Conservation (phyloP, 2,329 filamentous ascomycete genomes). For the Xylaria multiplex region DNA sequence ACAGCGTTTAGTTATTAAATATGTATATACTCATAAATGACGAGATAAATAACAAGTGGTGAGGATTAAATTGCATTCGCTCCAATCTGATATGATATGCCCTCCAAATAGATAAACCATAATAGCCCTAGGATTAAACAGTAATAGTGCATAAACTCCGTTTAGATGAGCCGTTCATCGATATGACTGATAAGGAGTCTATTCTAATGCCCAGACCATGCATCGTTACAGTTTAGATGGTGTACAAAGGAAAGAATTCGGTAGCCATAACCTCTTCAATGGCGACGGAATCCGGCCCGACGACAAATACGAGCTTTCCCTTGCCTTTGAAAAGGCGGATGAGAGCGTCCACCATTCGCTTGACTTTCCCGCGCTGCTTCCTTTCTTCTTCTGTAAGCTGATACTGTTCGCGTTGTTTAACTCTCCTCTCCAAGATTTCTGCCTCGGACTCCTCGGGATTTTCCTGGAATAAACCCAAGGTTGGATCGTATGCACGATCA, state of each 20-base stretch:
- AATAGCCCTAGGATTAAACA: not conserved
- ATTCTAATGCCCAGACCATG: not conserved
- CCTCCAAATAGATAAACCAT: too few relatives aligned
- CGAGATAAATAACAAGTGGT: too few relatives aligned
- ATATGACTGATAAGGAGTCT: not conserved
- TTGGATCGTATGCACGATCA: not conserved
- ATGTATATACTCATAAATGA: too few relatives aligned
- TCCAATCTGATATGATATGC: too few relatives aligned
- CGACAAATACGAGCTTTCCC: slow-evolving; percentile 2
- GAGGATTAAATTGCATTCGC: too few relatives aligned
- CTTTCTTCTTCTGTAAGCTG: not conserved
- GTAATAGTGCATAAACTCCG: not conserved
- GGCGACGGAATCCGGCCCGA: not conserved
- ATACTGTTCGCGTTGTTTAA: not conserved
- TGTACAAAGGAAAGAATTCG: not conserved
- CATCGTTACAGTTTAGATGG: not conserved
- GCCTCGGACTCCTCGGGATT: not conserved
- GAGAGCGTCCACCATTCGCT: not conserved
- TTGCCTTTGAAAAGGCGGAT: not conserved
- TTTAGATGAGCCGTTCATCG: not conserved
- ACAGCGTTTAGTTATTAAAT: too few relatives aligned
- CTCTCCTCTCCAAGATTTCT: not conserved
- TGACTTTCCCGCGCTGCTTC: not conserved
- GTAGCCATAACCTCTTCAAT: not conserved
- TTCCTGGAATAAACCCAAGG: not conserved